Evolutionary conservation across 257 asterid species (phyloP).

Genomic region (Rauvolfia tetraphylla): DNA sequence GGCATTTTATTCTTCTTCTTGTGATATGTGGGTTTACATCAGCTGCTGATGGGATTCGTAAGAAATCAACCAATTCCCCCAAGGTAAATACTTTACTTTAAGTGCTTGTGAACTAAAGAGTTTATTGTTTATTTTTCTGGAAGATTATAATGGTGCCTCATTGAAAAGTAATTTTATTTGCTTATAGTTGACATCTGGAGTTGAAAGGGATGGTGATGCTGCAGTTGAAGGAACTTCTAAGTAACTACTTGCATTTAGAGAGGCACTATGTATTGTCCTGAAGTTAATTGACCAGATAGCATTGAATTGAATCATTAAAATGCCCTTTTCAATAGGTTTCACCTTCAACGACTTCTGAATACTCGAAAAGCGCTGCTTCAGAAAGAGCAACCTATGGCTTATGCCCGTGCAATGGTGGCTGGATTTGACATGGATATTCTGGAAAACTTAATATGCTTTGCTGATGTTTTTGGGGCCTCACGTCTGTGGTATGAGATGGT

Average conservation of each 20-base stretch:
- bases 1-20: conserved; percentile 11
- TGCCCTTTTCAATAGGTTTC: conserved; percentile 40
- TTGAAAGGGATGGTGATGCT: conserved; percentile 40
- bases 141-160: not conserved
- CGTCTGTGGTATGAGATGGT: conserved; percentile 51
- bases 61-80: conserved; percentile 35
- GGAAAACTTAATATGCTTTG: conserved; percentile 71
- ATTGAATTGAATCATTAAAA: conserved; percentile 12
- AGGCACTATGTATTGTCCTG: not conserved
- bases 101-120: not conserved
- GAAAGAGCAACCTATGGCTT: conserved; percentile 94
- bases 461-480: conserved; percentile 78
- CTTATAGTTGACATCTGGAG: conserved; percentile 42
- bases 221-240: conserved; percentile 63
- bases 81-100: conserved; percentile 36
- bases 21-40: conserved; percentile 33
- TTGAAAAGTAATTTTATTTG: not conserved
- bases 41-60: conserved; percentile 43
- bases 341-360: conserved; percentile 64
- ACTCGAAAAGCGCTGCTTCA: conserved; percentile 70
- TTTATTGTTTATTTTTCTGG: not conserved
- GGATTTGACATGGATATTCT: conserved; percentile 70
- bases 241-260: conserved; percentile 32
- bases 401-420: conserved; percentile 87
- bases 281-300: not conserved